Conservation (phyloP, 2,329 filamentous ascomycete genomes). For the Nigrograna mackinnonii region DNA sequence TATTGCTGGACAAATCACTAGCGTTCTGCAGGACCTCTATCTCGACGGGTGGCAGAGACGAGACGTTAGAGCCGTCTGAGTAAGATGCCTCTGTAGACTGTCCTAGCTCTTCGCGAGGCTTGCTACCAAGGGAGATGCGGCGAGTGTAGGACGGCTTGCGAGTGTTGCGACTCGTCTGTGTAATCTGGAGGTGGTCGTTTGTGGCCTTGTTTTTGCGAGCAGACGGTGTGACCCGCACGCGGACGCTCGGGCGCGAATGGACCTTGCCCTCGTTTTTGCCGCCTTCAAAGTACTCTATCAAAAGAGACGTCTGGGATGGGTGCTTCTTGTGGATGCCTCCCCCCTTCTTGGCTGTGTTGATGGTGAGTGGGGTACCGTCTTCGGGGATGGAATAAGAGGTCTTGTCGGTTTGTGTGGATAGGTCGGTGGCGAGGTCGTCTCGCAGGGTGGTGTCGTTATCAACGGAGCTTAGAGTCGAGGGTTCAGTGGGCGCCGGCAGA, state of each 20-base stretch:
- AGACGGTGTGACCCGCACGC: slow-evolving; percentile 76
- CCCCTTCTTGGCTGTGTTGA: slow-evolving; percentile 72
- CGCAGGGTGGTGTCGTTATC: slow-evolving; percentile 53
- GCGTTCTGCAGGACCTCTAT: slow-evolving; percentile 79
- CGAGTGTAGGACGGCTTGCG: slow-evolving; percentile 71
- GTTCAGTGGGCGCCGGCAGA: slow-evolving; percentile 78
- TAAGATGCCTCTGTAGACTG: slow-evolving; percentile 61
- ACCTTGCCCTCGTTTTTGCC: slow-evolving; percentile 63
- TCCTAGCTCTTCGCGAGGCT: slow-evolving; percentile 42
- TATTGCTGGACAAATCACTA: slow-evolving; percentile 70
- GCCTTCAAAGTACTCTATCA: slow-evolving; percentile 95
- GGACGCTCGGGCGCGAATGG: slow-evolving; percentile 78
- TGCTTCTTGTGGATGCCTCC: slow-evolving; percentile 60
- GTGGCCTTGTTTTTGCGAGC: slow-evolving; percentile 58
- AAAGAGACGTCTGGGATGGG: slow-evolving; percentile 81
- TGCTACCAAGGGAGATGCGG: slow-evolving; percentile 65
- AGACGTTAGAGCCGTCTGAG: slow-evolving; percentile 79
- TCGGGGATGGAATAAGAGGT: slow-evolving; percentile 81
- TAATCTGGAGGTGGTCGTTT: slow-evolving; percentile 84
- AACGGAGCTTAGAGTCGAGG: slow-evolving; percentile 66
- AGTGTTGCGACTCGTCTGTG: slow-evolving; percentile 71
- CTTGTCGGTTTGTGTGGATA: slow-evolving; percentile 69
- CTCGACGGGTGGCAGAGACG: slow-evolving; percentile 73
- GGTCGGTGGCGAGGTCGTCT: slow-evolving; percentile 65
- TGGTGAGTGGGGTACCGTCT: slow-evolving; percentile 89